Conservation (phyloP, 1,139 yeast species). For the Diutina ranongensis region DNA sequence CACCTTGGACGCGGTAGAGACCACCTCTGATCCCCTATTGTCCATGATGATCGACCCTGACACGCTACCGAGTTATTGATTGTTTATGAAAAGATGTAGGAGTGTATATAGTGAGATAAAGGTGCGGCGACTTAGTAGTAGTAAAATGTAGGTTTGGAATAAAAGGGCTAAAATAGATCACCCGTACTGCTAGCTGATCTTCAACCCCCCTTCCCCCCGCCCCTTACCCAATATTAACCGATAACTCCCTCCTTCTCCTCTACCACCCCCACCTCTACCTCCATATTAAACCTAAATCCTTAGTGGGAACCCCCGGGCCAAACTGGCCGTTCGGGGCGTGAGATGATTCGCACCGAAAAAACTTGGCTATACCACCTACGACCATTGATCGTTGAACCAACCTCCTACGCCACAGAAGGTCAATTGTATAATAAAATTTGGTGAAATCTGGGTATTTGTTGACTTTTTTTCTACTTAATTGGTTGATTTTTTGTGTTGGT, state of each 20-base stretch:
- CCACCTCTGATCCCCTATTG: neutral
- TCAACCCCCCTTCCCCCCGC: too few species aligned
- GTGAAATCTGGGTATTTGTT: neutral
- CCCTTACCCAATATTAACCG: too few species aligned
- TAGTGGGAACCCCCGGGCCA: too few species aligned
- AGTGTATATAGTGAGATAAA: neutral
- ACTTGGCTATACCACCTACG: neutral
- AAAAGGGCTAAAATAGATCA: too few species aligned
- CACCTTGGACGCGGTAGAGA: neutral
- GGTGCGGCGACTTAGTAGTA: neutral
- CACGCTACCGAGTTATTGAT: neutral
- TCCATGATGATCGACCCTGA: neutral
- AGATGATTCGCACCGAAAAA: neutral
- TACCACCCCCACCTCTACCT: too few species aligned
- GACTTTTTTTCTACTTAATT: neutral
- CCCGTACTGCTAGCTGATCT: too few species aligned
- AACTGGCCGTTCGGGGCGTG: too few species aligned
- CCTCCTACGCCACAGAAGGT: too few species aligned
- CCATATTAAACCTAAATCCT: too few species aligned
- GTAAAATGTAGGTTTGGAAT: too few species aligned
- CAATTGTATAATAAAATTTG: neutral
- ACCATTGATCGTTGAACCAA: too few species aligned
- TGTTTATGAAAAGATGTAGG: neutral
- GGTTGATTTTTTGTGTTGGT: neutral
- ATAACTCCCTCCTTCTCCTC: too few species aligned